Conservation (phyloP, 2,329 filamentous ascomycete species). For the Aspergillus thermomutatus region DNA sequence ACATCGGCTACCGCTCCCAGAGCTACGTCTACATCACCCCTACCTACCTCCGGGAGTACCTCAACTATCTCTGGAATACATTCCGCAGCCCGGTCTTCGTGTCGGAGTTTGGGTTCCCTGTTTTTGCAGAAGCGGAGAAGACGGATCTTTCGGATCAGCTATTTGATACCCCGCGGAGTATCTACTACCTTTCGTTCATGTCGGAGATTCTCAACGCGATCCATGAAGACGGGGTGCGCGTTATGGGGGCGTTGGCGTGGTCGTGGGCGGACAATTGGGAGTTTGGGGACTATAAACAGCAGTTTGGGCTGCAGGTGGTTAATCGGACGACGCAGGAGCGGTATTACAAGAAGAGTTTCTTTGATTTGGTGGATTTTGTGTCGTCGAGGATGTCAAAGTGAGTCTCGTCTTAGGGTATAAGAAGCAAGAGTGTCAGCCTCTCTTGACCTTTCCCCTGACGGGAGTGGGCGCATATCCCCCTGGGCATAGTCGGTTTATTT, state of each 20-base stretch:
- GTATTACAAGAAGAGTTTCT: slow-evolving; percentile 57
- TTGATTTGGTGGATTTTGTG: slow-evolving; percentile 54
- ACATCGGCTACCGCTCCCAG: slow-evolving; percentile 56
- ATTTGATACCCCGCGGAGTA: slow-evolving; percentile 52
- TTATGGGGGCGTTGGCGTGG: slow-evolving; percentile 56
- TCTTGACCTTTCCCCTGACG: too few relatives aligned
- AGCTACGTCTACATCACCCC: slow-evolving; percentile 59
- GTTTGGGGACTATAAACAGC: slow-evolving; percentile 49
- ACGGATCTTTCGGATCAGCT: slow-evolving; percentile 48
- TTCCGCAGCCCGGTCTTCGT: slow-evolving; percentile 49
- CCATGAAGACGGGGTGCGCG: slow-evolving; percentile 54
- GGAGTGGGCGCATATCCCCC: too few relatives aligned
- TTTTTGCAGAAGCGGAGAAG: slow-evolving; percentile 43
- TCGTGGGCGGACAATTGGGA: slow-evolving; percentile 54
- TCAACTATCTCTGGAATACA: slow-evolving; percentile 60
- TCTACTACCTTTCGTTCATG: slow-evolving; percentile 56
- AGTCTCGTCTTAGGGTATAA: too few relatives aligned
- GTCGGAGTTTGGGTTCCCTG: slow-evolving; percentile 57
- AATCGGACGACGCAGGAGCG: slow-evolving; percentile 52
- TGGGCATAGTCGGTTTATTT: too few relatives aligned
- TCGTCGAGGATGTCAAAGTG: background rate
- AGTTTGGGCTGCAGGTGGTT: slow-evolving; percentile 57
- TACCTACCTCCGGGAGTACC: slow-evolving; percentile 42
- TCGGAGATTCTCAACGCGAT: slow-evolving; percentile 55
- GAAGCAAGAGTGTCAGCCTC: too few relatives aligned